These are phyloP conservation scores for Trebouxia gelatinosa DNA, from an alignment of 163 green algal genomes.

Conservation along the genomic window DNA sequence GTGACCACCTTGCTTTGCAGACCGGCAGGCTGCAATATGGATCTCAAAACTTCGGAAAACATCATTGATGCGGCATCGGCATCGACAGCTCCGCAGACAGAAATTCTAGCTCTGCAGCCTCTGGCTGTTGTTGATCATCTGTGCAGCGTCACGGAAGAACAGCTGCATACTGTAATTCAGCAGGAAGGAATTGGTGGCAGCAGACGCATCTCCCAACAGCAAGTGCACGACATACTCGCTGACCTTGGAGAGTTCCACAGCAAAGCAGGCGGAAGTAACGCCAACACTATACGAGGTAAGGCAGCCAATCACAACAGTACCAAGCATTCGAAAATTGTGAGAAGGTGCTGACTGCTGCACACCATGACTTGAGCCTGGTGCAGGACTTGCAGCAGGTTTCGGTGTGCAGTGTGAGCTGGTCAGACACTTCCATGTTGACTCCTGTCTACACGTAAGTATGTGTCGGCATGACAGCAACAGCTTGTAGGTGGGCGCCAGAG, in stretches of 20 bases:
- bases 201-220: conserved; percentile 35
- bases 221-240: conserved; percentile 45
- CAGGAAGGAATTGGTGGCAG: conserved; percentile 46
- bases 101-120: conserved; percentile 51
- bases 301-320: too few species aligned
- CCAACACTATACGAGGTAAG: conserved; percentile 54
- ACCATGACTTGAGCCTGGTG: too few species aligned
- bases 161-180: conserved; percentile 32
- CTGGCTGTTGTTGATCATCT: conserved; percentile 58
- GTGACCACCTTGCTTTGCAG: too few species aligned
- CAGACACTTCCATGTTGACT: background rate
- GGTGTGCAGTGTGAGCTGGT: conserved; percentile 43
- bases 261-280: conserved; percentile 54
- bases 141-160: conserved; percentile 31
- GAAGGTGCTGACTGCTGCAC: too few species aligned
- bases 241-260: conserved; percentile 47
- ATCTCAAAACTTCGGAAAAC: too few species aligned
- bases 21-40: too few species aligned
- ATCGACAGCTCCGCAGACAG: background rate
- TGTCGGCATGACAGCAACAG: background rate
- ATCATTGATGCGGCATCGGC: too few species aligned
- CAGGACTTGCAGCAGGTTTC: conserved; percentile 47
- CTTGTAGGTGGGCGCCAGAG: conserved; percentile 54
- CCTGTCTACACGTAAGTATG: background rate
- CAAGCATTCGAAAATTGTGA: too few species aligned